Conservation (phyloP, 1,284 basidiomycete species). For the Melampsora larici-populina region DNA sequence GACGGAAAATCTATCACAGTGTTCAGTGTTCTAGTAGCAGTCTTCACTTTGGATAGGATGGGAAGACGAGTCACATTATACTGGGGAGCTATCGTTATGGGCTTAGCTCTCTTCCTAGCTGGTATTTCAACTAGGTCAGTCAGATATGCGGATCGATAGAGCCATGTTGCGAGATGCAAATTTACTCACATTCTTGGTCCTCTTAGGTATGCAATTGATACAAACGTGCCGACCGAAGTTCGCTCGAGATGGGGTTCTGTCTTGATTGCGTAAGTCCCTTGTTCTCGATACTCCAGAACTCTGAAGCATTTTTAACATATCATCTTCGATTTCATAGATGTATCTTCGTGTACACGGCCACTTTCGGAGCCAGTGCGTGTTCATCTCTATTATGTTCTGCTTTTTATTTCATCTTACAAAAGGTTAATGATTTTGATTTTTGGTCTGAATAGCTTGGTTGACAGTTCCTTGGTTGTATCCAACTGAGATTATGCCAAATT, state of each 20-base stretch:
- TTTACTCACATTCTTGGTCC: background rate
- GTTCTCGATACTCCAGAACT: background rate
- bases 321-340: background rate
- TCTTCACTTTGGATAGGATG: constrained; percentile 52
- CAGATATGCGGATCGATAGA: background rate
- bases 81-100: constrained; percentile 48
- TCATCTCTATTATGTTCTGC: background rate
- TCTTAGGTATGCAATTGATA: background rate
- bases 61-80: constrained; percentile 47
- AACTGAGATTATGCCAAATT: constrained; percentile 41
- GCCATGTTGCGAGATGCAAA: background rate
- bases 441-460: constrained; percentile 25
- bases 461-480: constrained; percentile 43
- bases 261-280: constrained; percentile 25
- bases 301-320: too few species aligned
- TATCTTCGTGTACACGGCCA: constrained; percentile 40
- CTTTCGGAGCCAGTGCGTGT: constrained; percentile 37
- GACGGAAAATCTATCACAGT: constrained; percentile 22
- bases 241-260: constrained; percentile 28
- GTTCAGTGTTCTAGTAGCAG: constrained; percentile 46
- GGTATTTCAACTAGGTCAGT: constrained; percentile 45
- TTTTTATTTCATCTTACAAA: background rate
- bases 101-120: constrained; percentile 48
- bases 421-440: background rate
- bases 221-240: background rate